A percentile compares a stretch with the other conserved stretches of the same genome.
Conservation (phyloP, 1,284 basidiomycete species). For the Violaceomyces palustris region DNA sequence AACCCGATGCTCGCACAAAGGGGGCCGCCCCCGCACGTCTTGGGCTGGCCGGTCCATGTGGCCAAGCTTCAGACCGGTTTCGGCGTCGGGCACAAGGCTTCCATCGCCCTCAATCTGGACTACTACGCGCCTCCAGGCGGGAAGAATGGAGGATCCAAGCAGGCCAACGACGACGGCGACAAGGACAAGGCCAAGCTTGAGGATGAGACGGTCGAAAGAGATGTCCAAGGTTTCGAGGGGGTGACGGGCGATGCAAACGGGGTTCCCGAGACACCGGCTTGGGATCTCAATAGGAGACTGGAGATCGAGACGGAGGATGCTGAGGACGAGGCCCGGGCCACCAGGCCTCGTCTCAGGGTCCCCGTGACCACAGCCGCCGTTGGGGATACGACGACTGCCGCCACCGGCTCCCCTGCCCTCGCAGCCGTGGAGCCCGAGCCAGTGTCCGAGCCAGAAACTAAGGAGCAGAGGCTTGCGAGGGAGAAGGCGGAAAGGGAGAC, state of each 20-base stretch:
- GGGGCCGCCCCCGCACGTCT: conserved; percentile 40
- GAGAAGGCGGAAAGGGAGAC: conserved; percentile 43
- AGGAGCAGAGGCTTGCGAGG: conserved; percentile 31
- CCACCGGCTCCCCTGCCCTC: neutral
- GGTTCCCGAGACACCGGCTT: conserved; percentile 23
- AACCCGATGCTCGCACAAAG: conserved; percentile 12
- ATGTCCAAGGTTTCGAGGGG: too few species aligned
- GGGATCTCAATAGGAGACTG: conserved; percentile 17
- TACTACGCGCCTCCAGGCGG: conserved; percentile 31
- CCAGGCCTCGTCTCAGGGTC: neutral
- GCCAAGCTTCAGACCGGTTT: conserved; percentile 33
- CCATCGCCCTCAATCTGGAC: conserved; percentile 21
- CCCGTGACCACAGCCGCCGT: neutral
- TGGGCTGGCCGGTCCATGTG: conserved; percentile 43
- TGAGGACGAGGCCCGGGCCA: conserved; percentile 8
- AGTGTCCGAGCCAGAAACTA: conserved; percentile 25
- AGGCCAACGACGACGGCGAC: conserved; percentile 5
- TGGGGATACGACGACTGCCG: neutral
- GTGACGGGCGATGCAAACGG: neutral
- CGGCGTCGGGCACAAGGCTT: conserved; percentile 17
- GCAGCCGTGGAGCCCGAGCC: conserved; percentile 4
- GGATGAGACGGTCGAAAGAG: too few species aligned
- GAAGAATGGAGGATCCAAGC: neutral
- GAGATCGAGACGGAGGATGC: conserved; percentile 14
- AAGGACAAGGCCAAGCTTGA: conserved; percentile 1